Base-by-base conservation (phyloP, 129 eudicot genomes). In the Ambrosia trifida region DNA sequence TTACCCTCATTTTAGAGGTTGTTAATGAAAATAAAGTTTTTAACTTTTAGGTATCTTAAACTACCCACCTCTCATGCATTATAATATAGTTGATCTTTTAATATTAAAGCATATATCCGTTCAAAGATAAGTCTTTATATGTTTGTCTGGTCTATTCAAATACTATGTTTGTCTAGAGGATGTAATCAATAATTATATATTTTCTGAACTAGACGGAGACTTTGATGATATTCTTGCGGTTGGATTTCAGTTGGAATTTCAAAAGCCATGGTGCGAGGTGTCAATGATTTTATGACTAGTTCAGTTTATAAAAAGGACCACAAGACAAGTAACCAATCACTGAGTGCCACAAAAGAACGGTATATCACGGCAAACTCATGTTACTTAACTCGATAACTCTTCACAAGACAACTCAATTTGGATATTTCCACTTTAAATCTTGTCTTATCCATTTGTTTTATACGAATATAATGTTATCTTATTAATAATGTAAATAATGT, bases 311-410 rank as follows among this genome's bases (percentile, higher is more conserved):
- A 33, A 44, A 46, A 79, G 80, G 59, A 28, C 85, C 74, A 35
- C 14, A 44, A 12, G 24, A 28, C 8, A 52, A 57, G 4, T 16
- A 53, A 18, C 83, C 85, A 80, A 71, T 77, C 13, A 74, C 6
- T 12, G 16, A 77, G 51, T 67, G 85, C 85, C 91, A 83, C 83
- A 81, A 63, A 61, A 41, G 49, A 69, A 11, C 53, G 32, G 72
- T 49, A 80, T 83, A 72, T 83, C 75, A 77, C 62, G 66, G 65
- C 83, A 63, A 76, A 73, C 73, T 74, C 66, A 73, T 59, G 79
- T 68, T 69, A 59, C 81, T 49, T 61, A 77, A 77, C 75, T 24
- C 28, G 28, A 24, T 24, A 24, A 24, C 28, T 69, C 70, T 70
- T 76, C 65, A 60, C 70, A 69, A 20, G 64, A 69, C 76, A 49